phyloP scores from a whole-genome alignment of 129 eudicot species.

The Deinandra increscens region DNA sequence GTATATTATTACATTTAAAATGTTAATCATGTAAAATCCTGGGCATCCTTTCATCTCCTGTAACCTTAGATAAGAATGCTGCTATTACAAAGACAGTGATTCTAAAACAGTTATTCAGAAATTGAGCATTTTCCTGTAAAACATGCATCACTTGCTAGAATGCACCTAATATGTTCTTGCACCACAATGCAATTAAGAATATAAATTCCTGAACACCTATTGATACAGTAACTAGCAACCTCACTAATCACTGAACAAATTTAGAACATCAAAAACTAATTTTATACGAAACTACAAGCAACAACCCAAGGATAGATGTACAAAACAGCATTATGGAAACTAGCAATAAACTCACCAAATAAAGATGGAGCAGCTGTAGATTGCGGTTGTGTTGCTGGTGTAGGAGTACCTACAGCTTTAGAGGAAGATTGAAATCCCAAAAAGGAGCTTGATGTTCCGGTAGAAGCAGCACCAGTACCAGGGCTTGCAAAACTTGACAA shows the following conservation, averaged over 20 bases:
- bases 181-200: not conserved
- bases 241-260: not conserved
- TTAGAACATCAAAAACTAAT: not conserved
- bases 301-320: not conserved
- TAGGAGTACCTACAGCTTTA: slow-evolving; percentile 34
- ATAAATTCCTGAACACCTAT: not conserved
- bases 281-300: slow-evolving; percentile 19
- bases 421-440: slow-evolving; percentile 46
- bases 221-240: not conserved
- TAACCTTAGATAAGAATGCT: not conserved
- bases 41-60: not conserved
- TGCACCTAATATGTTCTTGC: slow-evolving; percentile 4
- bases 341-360: slow-evolving; percentile 52
- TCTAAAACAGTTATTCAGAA: not conserved
- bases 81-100: not conserved
- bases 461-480: slow-evolving; percentile 40
- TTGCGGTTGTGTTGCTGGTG: slow-evolving; percentile 53
- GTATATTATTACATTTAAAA: not conserved
- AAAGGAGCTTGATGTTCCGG: slow-evolving; percentile 41
- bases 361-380: slow-evolving; percentile 44
- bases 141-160: not conserved
- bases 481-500: slow-evolving; percentile 45
- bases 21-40: not conserved
- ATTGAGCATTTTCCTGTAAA: not conserved
- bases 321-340: not conserved